These are phyloP conservation scores for Ustilaginoidea virens DNA, from an alignment of 2,329 filamentous ascomycete species.

Conservation along the genomic window DNA sequence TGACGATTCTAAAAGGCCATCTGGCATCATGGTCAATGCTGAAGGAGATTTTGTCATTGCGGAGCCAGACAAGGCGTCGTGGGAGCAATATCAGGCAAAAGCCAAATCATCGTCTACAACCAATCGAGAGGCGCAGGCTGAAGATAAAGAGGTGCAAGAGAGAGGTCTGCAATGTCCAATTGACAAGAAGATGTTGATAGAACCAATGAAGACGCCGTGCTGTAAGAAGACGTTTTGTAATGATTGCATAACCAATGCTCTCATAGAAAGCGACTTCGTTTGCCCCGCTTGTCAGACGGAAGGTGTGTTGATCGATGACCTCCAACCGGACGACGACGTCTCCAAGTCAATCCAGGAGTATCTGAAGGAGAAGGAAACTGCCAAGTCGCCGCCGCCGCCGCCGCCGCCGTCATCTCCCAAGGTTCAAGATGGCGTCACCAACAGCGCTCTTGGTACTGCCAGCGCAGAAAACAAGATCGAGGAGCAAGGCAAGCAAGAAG, in stretches of 20 bases:
- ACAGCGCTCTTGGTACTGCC: too few species aligned
- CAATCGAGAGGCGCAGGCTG: slow-evolving; percentile 60
- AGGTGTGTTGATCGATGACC: slow-evolving; percentile 83
- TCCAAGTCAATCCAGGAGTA: slow-evolving; percentile 67
- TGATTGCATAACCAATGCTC: slow-evolving; percentile 97
- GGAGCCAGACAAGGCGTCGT: slow-evolving; percentile 85
- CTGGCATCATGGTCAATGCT: slow-evolving; percentile 93
- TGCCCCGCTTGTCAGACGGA: slow-evolving; percentile 87
- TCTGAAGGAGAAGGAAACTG: slow-evolving; percentile 38
- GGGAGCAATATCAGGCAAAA: slow-evolving; percentile 95
- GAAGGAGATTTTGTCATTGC: slow-evolving; percentile 96
- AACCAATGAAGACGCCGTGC: slow-evolving; percentile 98
- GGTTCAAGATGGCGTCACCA: slow-evolving; percentile 15
- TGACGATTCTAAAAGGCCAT: slow-evolving; percentile 70
- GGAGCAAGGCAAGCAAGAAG: slow-evolving; percentile 15
- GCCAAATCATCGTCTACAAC: slow-evolving; percentile 75
- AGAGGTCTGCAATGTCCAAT: slow-evolving; percentile 83
- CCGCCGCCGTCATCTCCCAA: slow-evolving; percentile 16
- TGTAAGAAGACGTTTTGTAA: slow-evolving; percentile 98
- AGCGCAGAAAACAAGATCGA: slow-evolving; percentile 23
- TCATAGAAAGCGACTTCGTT: slow-evolving; percentile 95
- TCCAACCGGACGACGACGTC: slow-evolving; percentile 67
- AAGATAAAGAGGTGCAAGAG: slow-evolving; percentile 76
- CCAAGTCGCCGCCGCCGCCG: slow-evolving; percentile 24
- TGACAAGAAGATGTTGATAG: slow-evolving; percentile 96